Evolutionary conservation across 306 rosid species (phyloP), one percentile per base, ranked within the genome.

Genomic region (Ormosia emarginata): DNA sequence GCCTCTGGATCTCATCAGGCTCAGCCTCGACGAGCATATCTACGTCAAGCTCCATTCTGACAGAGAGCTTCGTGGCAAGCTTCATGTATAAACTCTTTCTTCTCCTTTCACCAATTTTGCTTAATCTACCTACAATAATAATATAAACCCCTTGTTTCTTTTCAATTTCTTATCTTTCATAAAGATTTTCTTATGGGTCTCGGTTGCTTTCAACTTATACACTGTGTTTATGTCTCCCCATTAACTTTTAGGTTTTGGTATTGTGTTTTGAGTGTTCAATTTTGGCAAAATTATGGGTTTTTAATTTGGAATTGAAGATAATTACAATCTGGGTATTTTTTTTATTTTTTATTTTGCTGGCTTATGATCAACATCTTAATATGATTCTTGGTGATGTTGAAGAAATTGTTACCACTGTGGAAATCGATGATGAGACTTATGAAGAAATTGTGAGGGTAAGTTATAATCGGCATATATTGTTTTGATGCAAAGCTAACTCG

Each of bases 381-480:
- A 95, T 95, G 99, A 95, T 95, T 86, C 99, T 95, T 15, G 99
- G 99, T 40, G 99, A 95, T 85, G 99, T 95, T 34, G 99, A 95
- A 80, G 99, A 95, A 87, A 49, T 92, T 30, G 96, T 95, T 77
- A 95, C 99, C 4, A 87, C 97, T 6, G 95, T 95, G 5, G 99
- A 95, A 85, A 95, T 95, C 11, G 99, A 95, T 62, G 99, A 95
- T 74, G 99, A 95, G 81, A 95, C 99, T 3, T 95, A 95, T 61
- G 99, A 95, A 93, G 99, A 95, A 86, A 95, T 95, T 79, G 98
- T 95, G 62, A 92, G 99, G 94, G 99, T 95, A 92, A 75, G 93
- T 85, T 69, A 9, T 73, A 2, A 57, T 79, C 36, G 68, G 15
- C 7, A 11, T 15, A 40, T 39, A 8, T 61, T 37, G n/a, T 39